Percentiles rank a stretch among this genome's conserved stretches.
phyloP scores from a whole-genome alignment of 352 stramenopile species.

The Globisporangium iwayamae region DNA sequence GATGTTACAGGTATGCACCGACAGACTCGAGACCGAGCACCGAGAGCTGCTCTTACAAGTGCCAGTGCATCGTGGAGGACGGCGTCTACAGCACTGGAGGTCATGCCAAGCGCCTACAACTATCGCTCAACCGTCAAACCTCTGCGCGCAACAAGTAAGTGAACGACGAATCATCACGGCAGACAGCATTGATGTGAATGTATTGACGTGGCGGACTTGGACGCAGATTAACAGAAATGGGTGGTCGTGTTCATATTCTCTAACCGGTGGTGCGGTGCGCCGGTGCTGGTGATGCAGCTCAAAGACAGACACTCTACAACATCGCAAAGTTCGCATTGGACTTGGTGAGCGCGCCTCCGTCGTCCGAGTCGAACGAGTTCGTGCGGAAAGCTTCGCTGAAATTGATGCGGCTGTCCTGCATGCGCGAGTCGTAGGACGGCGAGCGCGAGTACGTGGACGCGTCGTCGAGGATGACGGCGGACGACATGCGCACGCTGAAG shows the following conservation, averaged over 20 bases:
- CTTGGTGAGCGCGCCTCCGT: slow-evolving; percentile 29
- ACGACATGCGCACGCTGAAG: slow-evolving; percentile 29
- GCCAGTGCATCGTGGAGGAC: no score
- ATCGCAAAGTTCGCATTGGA: slow-evolving; percentile 47
- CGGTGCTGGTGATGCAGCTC: not conserved
- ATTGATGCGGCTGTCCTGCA: slow-evolving; percentile 58
- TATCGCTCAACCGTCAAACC: no score
- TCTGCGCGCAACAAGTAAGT: not conserved
- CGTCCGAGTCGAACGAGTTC: slow-evolving; percentile 33
- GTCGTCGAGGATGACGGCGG: slow-evolving; percentile 32
- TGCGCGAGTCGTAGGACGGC: slow-evolving; percentile 24
- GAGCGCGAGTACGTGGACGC: slow-evolving; percentile 26
- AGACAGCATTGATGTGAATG: not conserved
- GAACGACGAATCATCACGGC: not conserved
- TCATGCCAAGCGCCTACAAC: no score
- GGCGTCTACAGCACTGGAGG: no score
- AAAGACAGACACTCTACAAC: slow-evolving; percentile 25
- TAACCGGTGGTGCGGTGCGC: not conserved
- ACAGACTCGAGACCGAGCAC: no score
- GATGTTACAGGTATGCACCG: no score
- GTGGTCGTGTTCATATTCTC: not conserved
- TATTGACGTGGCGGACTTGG: not conserved
- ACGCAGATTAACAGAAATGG: not conserved
- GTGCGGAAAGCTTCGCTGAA: slow-evolving; percentile 55
- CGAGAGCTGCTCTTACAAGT: no score